Evolutionary conservation across 2,329 filamentous ascomycete species (phyloP), one percentile per base, ranked within the genome.

Genomic region (Rugonectria rugulosa): DNA sequence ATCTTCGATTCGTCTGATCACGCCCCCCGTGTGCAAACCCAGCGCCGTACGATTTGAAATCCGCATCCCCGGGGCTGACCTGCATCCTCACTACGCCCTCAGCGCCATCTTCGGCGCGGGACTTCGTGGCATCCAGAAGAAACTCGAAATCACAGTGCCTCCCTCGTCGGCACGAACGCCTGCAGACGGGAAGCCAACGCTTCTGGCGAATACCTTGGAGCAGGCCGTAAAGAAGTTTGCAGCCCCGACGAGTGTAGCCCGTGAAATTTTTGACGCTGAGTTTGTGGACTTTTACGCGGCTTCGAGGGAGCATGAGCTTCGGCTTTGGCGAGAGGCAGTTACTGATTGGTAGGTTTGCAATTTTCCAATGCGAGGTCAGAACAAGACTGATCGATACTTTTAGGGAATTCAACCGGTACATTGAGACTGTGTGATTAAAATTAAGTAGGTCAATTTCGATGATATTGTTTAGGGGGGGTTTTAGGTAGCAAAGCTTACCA

Each of bases 221-320:
- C 87, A 90, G 57, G 88, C 88, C 4, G 87, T 84, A 6, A 80
- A 79, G 38, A 77, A 79, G 44, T 90, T 91, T 64, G 83, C 80
- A 72, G 77, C 81, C 40, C 80, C 83, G 58, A 86, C 80, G 6
- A 91, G 88, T 68, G 76, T 91, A 10, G 89, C 89, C n/a, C 77
- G 89, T 49, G 86, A 91, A 68, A 84, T 89, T 0, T 86, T 92
- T 70, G 88, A 88, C 0, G 83, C 90, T 72, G 84, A 85, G 4
- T 91, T 92, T 72, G 88, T 91, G 3, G 88, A 91, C 6, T 88
- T 91, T 70, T 91, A 85, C 76, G 86, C 84, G 87, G 32, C 27
- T 5, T 43, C 54, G 32, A 81, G 89, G 62, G 85, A 90, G 72
- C 88, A 92, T 75, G 89, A 92, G 70, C 78, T 89, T 58, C 75